Conservation (phyloP, 305 asterid species). For the Solanum hybrid region DNA sequence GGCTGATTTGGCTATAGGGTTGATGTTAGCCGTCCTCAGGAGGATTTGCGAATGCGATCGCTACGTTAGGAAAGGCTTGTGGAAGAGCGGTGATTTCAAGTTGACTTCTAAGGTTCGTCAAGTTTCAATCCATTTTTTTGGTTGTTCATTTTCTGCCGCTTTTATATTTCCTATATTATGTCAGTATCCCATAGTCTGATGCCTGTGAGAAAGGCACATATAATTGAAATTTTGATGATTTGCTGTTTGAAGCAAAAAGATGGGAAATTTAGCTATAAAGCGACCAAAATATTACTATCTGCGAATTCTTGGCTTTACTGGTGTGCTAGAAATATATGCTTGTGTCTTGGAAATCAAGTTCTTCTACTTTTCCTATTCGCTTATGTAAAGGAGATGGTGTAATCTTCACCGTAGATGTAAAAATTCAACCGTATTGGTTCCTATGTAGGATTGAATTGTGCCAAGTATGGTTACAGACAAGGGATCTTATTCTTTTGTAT, state of each 20-base stretch:
- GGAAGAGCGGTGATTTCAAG: constrained; percentile 53
- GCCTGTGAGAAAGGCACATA: background rate
- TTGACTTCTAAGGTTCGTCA: constrained; percentile 42
- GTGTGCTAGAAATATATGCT: background rate
- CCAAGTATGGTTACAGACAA: background rate
- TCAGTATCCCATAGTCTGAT: background rate
- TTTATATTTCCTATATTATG: background rate
- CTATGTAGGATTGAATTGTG: background rate
- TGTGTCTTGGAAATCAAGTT: background rate
- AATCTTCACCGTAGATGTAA: background rate
- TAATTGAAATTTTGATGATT: background rate
- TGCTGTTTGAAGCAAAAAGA: background rate
- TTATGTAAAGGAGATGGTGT: background rate
- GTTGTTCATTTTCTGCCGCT: background rate
- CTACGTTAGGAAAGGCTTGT: constrained; percentile 44
- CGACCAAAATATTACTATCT: background rate
- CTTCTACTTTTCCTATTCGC: background rate
- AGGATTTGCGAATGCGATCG: constrained; percentile 45
- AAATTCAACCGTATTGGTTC: background rate
- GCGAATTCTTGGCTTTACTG: background rate
- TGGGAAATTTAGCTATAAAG: background rate
- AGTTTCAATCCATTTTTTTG: background rate
- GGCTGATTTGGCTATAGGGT: constrained; percentile 57
- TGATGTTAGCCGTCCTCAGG: constrained; percentile 51
- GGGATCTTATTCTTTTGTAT: background rate